These are phyloP conservation scores for Hypomontagnella monticulosa DNA, from an alignment of 495 filamentous ascomycete genomes.

Conservation along the genomic window DNA sequence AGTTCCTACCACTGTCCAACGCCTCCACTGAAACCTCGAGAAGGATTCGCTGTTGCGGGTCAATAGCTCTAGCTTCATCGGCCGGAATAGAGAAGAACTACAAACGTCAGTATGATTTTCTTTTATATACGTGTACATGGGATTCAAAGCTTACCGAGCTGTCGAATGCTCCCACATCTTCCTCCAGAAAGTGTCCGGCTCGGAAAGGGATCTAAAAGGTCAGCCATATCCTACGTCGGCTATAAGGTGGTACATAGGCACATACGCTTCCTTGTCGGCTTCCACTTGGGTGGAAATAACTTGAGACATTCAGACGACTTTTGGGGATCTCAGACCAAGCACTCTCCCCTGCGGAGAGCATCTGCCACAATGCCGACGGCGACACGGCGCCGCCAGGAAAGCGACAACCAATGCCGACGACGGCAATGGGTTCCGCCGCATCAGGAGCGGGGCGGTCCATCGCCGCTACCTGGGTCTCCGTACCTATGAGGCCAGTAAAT, in stretches of 20 bases:
- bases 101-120: neutral
- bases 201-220: constrained; percentile 54
- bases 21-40: constrained; percentile 56
- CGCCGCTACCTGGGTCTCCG: neutral
- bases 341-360: constrained; percentile 63
- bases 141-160: constrained; percentile 36
- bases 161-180: constrained; percentile 54
- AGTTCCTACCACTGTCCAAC: constrained; percentile 52
- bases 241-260: neutral
- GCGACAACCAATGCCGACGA: constrained; percentile 62
- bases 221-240: neutral
- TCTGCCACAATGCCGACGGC: constrained; percentile 62
- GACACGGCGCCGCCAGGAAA: constrained; percentile 61
- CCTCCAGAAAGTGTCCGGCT: constrained; percentile 77
- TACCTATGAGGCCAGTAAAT: neutral
- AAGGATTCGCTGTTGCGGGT: constrained; percentile 54
- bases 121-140: neutral
- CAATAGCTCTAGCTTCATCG: constrained; percentile 48
- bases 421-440: constrained; percentile 55
- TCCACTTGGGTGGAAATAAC: constrained; percentile 72
- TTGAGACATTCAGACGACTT: constrained; percentile 70
- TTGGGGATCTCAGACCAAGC: constrained; percentile 67
- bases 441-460: constrained; percentile 12
- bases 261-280: constrained; percentile 32
- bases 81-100: constrained; percentile 34